Conservation (phyloP, 2,329 filamentous ascomycete genomes). For the Trichoderma arundinaceum region DNA sequence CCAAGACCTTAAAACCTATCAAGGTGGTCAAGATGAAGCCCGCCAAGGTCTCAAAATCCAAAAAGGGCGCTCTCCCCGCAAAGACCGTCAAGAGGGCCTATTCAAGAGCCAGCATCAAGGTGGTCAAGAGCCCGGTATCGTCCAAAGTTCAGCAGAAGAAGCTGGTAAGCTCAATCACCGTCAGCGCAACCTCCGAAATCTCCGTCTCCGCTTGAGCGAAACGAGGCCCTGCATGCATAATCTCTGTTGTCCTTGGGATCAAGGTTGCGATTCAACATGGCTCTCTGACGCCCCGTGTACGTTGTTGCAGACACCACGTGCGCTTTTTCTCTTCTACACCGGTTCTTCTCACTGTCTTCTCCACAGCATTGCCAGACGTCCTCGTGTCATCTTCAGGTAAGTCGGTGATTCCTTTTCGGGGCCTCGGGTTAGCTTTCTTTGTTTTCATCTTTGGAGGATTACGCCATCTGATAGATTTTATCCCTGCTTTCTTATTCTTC, state of each 20-base stretch:
- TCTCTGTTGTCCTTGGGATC: background rate
- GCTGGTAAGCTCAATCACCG: conserved; percentile 8
- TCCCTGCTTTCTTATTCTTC: background rate
- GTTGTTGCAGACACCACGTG: background rate
- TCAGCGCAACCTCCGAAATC: conserved; percentile 4
- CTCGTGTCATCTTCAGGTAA: background rate
- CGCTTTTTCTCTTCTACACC: background rate
- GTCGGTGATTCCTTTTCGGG: background rate
- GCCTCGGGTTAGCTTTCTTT: too few species aligned
- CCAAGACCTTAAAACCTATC: background rate
- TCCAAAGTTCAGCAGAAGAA: conserved; percentile 1
- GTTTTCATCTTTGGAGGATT: background rate
- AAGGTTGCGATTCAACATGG: conserved; percentile 10
- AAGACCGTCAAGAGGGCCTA: background rate
- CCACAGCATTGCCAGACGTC: background rate
- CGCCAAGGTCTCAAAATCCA: background rate
- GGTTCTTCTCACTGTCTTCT: background rate
- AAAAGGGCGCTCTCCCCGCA: background rate
- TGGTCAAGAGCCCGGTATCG: conserved; percentile 1
- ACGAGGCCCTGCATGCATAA: background rate
- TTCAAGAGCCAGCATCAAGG: conserved; percentile 12
- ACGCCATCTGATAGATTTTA: conserved; percentile 9
- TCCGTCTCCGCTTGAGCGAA: background rate
- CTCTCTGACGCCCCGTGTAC: background rate
- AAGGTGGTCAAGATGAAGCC: background rate